Evolutionary conservation across 192 early-diverging fungal species (phyloP).

Genomic region (Lobosporangium transversale): DNA sequence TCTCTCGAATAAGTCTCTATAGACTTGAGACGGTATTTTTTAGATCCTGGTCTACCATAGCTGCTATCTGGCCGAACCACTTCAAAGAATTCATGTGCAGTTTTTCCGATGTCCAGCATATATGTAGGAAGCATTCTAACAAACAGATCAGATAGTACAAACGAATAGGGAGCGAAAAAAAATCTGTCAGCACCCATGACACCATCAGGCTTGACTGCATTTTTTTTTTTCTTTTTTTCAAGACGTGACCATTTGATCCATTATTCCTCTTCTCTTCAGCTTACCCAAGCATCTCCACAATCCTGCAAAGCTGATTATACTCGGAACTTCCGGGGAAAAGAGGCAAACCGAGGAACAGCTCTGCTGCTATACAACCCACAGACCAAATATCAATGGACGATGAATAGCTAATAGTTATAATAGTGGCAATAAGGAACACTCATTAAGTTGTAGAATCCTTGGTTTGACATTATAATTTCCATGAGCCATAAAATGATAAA

Average conservation of each 20-base stretch:
- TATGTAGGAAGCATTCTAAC: slow-evolving; percentile 80
- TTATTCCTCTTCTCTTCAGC: too few relatives aligned
- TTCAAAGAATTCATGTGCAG: slow-evolving; percentile 87
- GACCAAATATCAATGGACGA: slow-evolving; percentile 99
- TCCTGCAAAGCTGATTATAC: slow-evolving; percentile 94
- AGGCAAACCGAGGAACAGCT: slow-evolving; percentile 94
- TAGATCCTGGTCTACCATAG: slow-evolving; percentile 25
- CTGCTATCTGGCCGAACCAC: slow-evolving; percentile 55
- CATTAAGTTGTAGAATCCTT: too few relatives aligned
- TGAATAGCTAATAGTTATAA: slow-evolving; percentile 77
- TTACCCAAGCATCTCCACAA: slow-evolving; percentile 93
- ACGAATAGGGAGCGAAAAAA: neutral
- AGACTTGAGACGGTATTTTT: slow-evolving; percentile 75
- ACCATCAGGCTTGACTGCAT: too few relatives aligned
- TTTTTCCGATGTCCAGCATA: slow-evolving; percentile 96
- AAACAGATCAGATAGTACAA: neutral
- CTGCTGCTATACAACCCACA: slow-evolving; percentile 96
- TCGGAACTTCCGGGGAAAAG: slow-evolving; percentile 96
- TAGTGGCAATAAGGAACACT: too few relatives aligned
- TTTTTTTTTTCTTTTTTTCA: too few relatives aligned
- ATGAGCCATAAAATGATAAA: too few relatives aligned
- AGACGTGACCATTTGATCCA: too few relatives aligned
- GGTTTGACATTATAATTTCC: too few relatives aligned
- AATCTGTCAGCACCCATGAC: too few relatives aligned
- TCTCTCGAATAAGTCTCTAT: slow-evolving; percentile 86